Conservation (phyloP, 257 asterid genomes). For the Nicotiana otophora region DNA sequence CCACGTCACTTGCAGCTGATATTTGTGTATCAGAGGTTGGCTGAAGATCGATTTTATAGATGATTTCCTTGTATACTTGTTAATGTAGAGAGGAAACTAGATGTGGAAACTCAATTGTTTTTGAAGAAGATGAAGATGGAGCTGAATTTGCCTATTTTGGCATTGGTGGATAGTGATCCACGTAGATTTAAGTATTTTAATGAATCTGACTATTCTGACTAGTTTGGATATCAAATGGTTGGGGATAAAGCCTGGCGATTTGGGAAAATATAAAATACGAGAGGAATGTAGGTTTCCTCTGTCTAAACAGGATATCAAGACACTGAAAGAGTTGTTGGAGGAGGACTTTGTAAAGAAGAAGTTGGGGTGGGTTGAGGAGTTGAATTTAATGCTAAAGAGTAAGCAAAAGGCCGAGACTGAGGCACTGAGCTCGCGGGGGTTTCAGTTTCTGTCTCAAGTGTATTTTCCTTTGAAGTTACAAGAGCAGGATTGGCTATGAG, state of each 20-base stretch:
- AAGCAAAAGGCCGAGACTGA: conserved; percentile 94
- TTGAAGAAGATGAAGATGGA: conserved; percentile 79
- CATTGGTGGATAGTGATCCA: conserved; percentile 82
- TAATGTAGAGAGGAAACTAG: conserved; percentile 80
- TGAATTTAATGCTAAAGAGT: conserved; percentile 77
- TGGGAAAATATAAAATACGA: conserved; percentile 74
- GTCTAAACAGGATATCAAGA: conserved; percentile 84
- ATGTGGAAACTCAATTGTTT: conserved; percentile 75
- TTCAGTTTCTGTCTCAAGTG: conserved; percentile 84
- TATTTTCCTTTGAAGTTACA: conserved; percentile 85
- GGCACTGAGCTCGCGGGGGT: conserved; percentile 84
- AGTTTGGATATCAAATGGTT: conserved; percentile 63
- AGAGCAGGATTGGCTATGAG: conserved; percentile 85
- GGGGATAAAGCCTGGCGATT: conserved; percentile 77
- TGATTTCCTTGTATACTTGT: conserved; percentile 80
- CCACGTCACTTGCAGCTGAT: conserved; percentile 41
- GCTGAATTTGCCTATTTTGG: conserved; percentile 76
- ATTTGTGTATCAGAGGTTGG: conserved; percentile 40
- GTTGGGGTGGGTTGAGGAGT: conserved; percentile 87
- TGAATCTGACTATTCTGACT: conserved; percentile 61
- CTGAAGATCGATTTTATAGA: conserved; percentile 74
- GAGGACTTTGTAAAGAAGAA: conserved; percentile 96
- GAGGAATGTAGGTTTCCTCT: conserved; percentile 83
- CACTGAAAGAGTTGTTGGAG: conserved; percentile 79
- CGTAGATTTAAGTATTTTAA: conserved; percentile 69